A percentile compares a stretch with the other conserved stretches of the same genome.
Evolutionary conservation across 2,329 filamentous ascomycete species (phyloP).

Genomic region (Westerdykella sp.): DNA sequence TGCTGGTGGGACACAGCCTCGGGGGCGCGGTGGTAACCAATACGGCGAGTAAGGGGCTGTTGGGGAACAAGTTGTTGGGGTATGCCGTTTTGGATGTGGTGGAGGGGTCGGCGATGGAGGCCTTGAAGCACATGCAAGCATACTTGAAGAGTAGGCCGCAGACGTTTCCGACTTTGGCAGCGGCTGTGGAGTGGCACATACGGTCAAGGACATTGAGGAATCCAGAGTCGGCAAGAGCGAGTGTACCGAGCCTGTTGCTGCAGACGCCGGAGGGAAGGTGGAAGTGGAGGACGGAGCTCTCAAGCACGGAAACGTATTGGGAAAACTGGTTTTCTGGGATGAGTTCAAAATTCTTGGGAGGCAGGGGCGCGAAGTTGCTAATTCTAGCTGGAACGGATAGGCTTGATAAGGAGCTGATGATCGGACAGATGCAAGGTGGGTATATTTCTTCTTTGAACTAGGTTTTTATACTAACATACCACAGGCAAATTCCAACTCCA

Average conservation of each 20-base stretch:
- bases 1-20: slow-evolving; percentile 87
- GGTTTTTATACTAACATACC: slow-evolving; percentile 14
- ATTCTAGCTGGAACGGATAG: slow-evolving; percentile 84
- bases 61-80: slow-evolving; percentile 67
- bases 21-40: slow-evolving; percentile 89
- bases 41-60: slow-evolving; percentile 60
- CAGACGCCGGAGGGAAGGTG: slow-evolving; percentile 46
- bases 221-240: slow-evolving; percentile 72
- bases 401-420: slow-evolving; percentile 84
- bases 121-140: slow-evolving; percentile 86
- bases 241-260: slow-evolving; percentile 73
- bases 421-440: slow-evolving; percentile 92
- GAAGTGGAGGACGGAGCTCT: slow-evolving; percentile 82
- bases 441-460: slow-evolving; percentile 4
- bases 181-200: slow-evolving; percentile 90
- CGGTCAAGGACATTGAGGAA: slow-evolving; percentile 83
- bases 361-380: slow-evolving; percentile 75
- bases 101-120: slow-evolving; percentile 90
- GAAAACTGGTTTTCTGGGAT: slow-evolving; percentile 87
- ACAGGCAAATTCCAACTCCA: slow-evolving; percentile 89
- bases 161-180: slow-evolving; percentile 68
- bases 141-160: slow-evolving; percentile 78
- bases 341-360: slow-evolving; percentile 78
- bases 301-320: slow-evolving; percentile 83
- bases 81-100: slow-evolving; percentile 93